Conservation (phyloP, 78 protist species). For the Monosiga brevicollis region DNA sequence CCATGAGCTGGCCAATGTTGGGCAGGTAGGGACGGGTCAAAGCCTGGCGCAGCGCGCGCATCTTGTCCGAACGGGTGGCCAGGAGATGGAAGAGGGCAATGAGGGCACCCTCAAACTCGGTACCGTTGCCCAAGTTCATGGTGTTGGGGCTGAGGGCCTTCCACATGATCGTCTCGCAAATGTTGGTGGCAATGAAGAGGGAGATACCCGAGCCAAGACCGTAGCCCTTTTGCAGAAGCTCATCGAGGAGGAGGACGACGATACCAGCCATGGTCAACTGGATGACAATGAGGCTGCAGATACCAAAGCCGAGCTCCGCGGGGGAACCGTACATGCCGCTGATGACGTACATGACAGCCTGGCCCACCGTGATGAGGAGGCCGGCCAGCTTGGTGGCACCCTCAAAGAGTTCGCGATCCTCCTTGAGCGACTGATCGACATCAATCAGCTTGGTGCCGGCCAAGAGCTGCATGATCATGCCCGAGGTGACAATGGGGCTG, state of each 20-base stretch:
- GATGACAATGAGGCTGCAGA: conserved; percentile 82
- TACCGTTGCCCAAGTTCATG: conserved; percentile 88
- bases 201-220: conserved; percentile 99
- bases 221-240: conserved; percentile 98
- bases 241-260: conserved; percentile 92
- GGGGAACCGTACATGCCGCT: conserved; percentile 97
- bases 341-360: conserved; percentile 91
- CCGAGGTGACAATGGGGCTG: conserved; percentile 95
- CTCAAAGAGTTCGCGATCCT: conserved; percentile 78
- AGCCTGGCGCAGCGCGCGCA: conserved; percentile 93
- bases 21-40: conserved; percentile 97
- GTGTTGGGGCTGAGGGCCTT: conserved; percentile 96
- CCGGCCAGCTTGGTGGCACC: conserved; percentile 98
- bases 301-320: conserved; percentile 76
- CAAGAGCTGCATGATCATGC: conserved; percentile 92
- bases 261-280: conserved; percentile 97
- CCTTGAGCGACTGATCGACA: conserved; percentile 82
- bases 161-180: conserved; percentile 99
- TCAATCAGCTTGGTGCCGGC: conserved; percentile 94
- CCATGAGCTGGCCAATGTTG: conserved; percentile 93
- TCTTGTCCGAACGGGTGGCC: conserved; percentile 74
- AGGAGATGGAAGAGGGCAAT: conserved; percentile 95
- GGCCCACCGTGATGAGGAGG: conserved; percentile 86
- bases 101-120: conserved; percentile 99
- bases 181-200: conserved; percentile 99